Evolutionary conservation across 768 basidiomycete species (phyloP), one percentile per base, ranked within the genome.

Genomic region (Rhodotorula graminis): DNA sequence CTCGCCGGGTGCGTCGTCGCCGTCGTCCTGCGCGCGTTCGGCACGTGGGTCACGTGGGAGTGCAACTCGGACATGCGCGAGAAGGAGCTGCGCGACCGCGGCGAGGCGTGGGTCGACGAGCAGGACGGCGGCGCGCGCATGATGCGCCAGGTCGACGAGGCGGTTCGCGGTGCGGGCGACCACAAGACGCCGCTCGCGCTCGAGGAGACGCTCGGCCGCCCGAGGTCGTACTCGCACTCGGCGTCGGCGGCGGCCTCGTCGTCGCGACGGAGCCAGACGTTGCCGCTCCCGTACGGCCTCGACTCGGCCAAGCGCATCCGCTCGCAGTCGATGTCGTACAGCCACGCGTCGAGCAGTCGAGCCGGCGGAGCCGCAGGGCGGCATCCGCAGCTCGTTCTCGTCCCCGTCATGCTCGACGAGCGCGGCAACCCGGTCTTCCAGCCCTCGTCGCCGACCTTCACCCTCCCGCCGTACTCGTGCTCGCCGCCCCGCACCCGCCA

Each of bases 351-450:
- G 37, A 37, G 8, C 50, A 23, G 66, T 31, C 19, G 49, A n/a
- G 21, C 56, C 21, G 12, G 33, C 14, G 33, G 14, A 8, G 27
- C 25, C 27, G 16, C 46, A 29, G 42, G 29, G 16, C 29, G 40
- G 46, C 40, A 50, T 29, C 52, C 74, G 2, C 67, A 67, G 15
- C 70, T 75, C 33, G 74, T 75, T 18, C 64, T 75, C 50, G 64
- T 75, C 27, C 74, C 74, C 31, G 67, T 71, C 66, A 49, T 61
- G 66, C 49, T 71, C 59, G 69, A 75, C 44, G 33, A 19, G 19
- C 55, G 69, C 29, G 69, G 66, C 9, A 49, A 61, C 19, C 63
- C 69, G 23, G 47, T 67, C 33, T 62, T 23, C 50, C 63, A 65
- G 27, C 69, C 67, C 0, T 60, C 57, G 0, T 65, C 69, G 11